phyloP scores from a whole-genome alignment of 2,329 filamentous ascomycete genomes.

The Rhynchosporium secalis region DNA sequence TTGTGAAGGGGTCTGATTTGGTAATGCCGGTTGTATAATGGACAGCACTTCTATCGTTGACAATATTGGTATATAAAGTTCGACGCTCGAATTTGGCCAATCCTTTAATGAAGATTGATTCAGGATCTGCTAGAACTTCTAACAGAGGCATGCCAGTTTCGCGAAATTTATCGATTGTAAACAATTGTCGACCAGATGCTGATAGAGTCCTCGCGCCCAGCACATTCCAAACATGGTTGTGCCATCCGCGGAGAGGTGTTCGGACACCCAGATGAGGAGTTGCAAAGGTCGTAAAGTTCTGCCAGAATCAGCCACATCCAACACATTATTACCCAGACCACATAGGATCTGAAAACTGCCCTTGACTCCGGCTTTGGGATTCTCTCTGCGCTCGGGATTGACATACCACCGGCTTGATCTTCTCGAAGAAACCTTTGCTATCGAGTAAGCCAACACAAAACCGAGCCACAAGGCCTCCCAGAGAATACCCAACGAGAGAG shows the following conservation, averaged over 20 bases:
- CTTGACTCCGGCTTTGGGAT: neutral
- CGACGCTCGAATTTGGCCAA: constrained; percentile 74
- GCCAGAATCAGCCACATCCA: constrained; percentile 13
- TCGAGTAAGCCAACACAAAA: constrained; percentile 85
- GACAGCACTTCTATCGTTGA: constrained; percentile 79
- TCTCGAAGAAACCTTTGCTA: constrained; percentile 76
- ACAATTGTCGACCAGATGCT: constrained; percentile 82
- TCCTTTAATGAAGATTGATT: constrained; percentile 82
- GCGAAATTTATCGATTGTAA: constrained; percentile 82
- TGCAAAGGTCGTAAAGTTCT: constrained; percentile 93
- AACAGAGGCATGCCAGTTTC: constrained; percentile 80
- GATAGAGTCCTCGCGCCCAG: constrained; percentile 79
- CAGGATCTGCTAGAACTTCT: constrained; percentile 76
- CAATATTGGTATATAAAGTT: constrained; percentile 80
- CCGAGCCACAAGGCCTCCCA: constrained; percentile 82
- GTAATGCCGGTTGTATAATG: constrained; percentile 83
- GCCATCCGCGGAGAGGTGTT: constrained; percentile 65
- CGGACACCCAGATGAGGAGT: constrained; percentile 79
- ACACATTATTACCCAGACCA: neutral
- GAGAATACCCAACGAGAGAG: constrained; percentile 85
- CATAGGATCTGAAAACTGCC: constrained; percentile 11
- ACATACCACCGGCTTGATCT: constrained; percentile 72
- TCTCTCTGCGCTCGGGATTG: neutral
- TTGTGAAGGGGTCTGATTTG: constrained; percentile 73
- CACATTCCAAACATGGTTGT: constrained; percentile 75